phyloP scores from a whole-genome alignment of 2,329 filamentous ascomycete species.

The Parafenestella ontariensis region DNA sequence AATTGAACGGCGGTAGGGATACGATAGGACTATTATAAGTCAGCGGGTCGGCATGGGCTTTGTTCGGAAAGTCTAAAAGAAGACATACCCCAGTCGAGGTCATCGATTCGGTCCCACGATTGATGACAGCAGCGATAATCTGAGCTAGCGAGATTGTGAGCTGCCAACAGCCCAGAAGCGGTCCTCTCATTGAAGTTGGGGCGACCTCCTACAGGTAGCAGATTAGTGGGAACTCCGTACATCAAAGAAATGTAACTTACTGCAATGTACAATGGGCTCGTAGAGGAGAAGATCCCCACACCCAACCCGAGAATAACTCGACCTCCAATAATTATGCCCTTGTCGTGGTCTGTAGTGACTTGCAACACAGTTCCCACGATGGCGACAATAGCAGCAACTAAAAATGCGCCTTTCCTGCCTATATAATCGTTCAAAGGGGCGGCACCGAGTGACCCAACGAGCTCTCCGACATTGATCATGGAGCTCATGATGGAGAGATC shows the following conservation, averaged over 20 bases:
- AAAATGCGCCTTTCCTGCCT: background rate
- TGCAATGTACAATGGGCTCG: background rate
- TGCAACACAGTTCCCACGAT: background rate
- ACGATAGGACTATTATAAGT: background rate
- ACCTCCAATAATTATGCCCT: background rate
- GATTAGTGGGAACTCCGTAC: background rate
- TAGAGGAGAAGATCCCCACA: background rate
- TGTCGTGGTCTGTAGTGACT: background rate
- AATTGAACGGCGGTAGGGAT: background rate
- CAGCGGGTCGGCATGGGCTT: background rate
- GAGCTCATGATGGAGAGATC: background rate
- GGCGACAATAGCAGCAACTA: background rate
- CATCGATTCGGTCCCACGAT: background rate
- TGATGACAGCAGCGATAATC: background rate
- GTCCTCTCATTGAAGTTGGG: background rate
- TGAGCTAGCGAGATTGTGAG: background rate
- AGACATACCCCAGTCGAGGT: background rate
- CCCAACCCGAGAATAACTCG: background rate
- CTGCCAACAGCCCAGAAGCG: background rate
- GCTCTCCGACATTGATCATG: background rate
- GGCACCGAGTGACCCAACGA: background rate
- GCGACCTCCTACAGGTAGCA: background rate
- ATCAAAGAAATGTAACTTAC: background rate
- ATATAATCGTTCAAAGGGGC: background rate
- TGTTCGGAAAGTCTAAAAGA: background rate